phyloP scores from a whole-genome alignment of 2,329 filamentous ascomycete species.

The Aureobasidium namibiae region DNA sequence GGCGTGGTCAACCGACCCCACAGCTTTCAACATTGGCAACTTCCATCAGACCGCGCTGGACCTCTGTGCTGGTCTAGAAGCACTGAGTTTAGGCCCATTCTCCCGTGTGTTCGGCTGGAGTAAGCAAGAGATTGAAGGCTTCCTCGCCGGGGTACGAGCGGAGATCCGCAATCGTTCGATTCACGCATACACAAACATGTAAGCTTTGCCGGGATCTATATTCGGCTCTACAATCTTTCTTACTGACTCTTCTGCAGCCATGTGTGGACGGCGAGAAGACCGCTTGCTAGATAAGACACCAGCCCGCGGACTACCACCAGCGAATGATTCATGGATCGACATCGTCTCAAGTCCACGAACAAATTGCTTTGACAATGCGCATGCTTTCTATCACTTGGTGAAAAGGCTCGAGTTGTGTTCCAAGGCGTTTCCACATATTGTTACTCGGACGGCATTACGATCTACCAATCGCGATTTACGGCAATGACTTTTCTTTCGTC shows the following conservation, averaged over 20 bases:
- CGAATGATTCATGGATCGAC: background rate
- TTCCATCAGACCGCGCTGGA: slow-evolving; percentile 79
- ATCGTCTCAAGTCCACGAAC: background rate
- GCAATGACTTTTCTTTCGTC: background rate
- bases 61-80: slow-evolving; percentile 56
- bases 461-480: background rate
- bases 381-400: background rate
- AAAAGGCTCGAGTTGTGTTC: background rate
- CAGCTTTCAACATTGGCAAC: slow-evolving; percentile 60
- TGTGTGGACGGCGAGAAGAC: slow-evolving; percentile 40
- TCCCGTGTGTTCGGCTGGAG: slow-evolving; percentile 37
- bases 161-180: slow-evolving; percentile 62
- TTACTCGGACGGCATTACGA: slow-evolving; percentile 4
- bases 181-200: slow-evolving; percentile 70
- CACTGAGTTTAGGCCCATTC: slow-evolving; percentile 59
- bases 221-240: slow-evolving; percentile 16
- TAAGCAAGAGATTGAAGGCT: slow-evolving; percentile 49
- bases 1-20: slow-evolving; percentile 58
- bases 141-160: slow-evolving; percentile 55
- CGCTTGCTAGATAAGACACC: slow-evolving; percentile 21
- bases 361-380: background rate
- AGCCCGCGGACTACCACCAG: background rate
- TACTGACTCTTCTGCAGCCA: slow-evolving; percentile 28
- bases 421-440: slow-evolving; percentile 4
- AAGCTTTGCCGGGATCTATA: slow-evolving; percentile 36